Evolutionary conservation across 306 rosid genomes (phyloP), one percentile per base, ranked within the genome.

Genomic region (Cucumis cinereus): DNA sequence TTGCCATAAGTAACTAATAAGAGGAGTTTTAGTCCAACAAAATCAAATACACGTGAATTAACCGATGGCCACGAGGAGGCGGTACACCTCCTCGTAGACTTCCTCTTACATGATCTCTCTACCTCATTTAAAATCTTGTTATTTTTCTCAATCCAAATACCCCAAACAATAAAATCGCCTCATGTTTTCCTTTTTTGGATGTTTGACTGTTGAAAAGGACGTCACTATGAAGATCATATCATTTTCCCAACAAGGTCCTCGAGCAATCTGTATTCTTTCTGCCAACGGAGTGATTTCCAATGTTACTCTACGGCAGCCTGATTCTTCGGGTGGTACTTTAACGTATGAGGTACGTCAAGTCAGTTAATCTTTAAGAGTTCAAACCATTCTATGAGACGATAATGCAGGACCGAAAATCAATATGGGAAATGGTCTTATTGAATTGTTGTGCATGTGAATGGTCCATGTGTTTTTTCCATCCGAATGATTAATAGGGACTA

Each of bases 171-270:
- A 47, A 47, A 63, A 35, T 62, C 0, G 2, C 14, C 54, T 69
- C 38, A 43, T 9, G 33, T 59, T 12, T 4, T 52, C 7, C 55
- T 47, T 30, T 57, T 45, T 40, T 9, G 54, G 73, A 40, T 67
- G 33, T 69, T 70, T 80, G 80, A 81, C 80, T 80, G 74, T 77
- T 57, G 70, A 61, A 80, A 83, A 93, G 98, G 96, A 93, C 58
- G 84, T 93, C 13, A 83, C 93, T 8, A 83, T 82, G 89, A 91
- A 87, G 86, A 87, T 93, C 53, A 85, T 91, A 76, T 83, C 91
- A 24, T 85, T 89, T 72, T 83, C 93, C 47, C 96, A 89, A 76
- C 91, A 86, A 89, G 91, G 93, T 22, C 97, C 93, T n/a, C 90
- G 97, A 53, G 96, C 91, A 64, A 85, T 89, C 78, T 89, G 96